Evolutionary conservation across 2,329 filamentous ascomycete genomes (phyloP), one percentile per base, ranked within the genome.

Genomic region (Ascosphaera aggregata): DNA sequence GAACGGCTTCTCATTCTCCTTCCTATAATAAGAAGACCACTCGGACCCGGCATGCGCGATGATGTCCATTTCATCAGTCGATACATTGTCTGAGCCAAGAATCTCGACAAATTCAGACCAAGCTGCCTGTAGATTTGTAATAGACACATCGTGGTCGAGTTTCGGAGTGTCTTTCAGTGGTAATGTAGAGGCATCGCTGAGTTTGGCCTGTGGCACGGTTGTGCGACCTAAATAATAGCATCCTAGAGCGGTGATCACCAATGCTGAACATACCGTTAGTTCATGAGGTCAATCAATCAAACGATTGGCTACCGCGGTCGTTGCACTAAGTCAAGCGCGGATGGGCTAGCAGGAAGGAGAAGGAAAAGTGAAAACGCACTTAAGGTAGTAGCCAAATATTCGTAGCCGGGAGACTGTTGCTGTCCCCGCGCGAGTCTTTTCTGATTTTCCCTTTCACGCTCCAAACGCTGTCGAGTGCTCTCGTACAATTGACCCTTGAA

Each of bases 401-500:
- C 55, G 36, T 57, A 50, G 31, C 54, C 54, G 3, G 52, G 48
- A 2, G 54, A 55, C 47, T 62, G 48, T 39, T 55, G 50, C 48
- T 63, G 54, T 43, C 58, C 53, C 40, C 57, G 54, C 3, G 64
- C 58, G 45, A 62, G 68, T 34, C 62, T 54, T 24, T 61, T 58
- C 48, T 72, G 65, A 48, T 72, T 66, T 18, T 63, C 65, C 40
- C 66, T 63, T 48, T 76, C 72, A 38, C 65, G 62, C 50, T 67
- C 59, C 43, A 76, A 50, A 34, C 72, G 63, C 47, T 69, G 62
- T 32, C 64, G 56, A 11, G 71, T 73, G 45, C 68, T 74, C 49
- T 74, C 67, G 44, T 71, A 73, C 35, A 76, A 48, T 50, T 76
- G 71, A 24, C 63, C 62, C 49, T 70, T 67, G 56, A 76, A 76